phyloP scores from a whole-genome alignment of 2,329 filamentous ascomycete species.

The Ophiocordyceps unilateralis region DNA sequence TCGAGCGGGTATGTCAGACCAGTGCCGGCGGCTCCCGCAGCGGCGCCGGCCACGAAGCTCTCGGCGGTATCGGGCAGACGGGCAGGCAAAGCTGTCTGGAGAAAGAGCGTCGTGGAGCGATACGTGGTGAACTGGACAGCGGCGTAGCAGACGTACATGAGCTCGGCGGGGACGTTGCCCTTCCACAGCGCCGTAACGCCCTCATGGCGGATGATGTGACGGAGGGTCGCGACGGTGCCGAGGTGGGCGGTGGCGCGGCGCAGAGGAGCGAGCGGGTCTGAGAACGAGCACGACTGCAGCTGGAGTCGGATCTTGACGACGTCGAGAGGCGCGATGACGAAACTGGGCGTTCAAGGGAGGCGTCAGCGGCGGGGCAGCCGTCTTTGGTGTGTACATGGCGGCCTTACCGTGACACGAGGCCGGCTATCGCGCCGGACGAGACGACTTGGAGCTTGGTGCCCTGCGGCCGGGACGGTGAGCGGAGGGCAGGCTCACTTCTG shows the following conservation, averaged over 20 bases:
- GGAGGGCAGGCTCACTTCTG: not conserved
- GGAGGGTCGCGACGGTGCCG: conserved; percentile 60
- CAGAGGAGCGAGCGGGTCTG: conserved; percentile 50
- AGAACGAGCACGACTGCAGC: conserved; percentile 72
- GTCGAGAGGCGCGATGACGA: conserved; percentile 87
- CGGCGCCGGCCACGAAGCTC: conserved; percentile 69
- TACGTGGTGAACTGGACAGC: conserved; percentile 83
- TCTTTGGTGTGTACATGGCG: too few relatives aligned
- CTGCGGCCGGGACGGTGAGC: conserved; percentile 12
- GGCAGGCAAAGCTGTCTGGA: conserved; percentile 32
- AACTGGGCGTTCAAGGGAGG: conserved; percentile 29
- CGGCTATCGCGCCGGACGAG: conserved; percentile 45
- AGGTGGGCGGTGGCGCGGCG: conserved; percentile 41
- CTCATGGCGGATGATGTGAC: conserved; percentile 61
- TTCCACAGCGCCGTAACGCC: conserved; percentile 87
- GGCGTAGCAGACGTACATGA: conserved; percentile 85
- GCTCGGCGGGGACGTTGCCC: conserved; percentile 88
- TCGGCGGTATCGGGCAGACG: conserved; percentile 49
- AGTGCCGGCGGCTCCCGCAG: conserved; percentile 69
- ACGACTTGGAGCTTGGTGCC: conserved; percentile 40
- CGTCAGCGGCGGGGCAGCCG: not conserved
- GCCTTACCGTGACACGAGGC: conserved; percentile 68
- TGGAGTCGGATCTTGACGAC: conserved; percentile 97
- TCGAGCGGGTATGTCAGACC: conserved; percentile 82
- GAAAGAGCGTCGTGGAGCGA: conserved; percentile 50